Evolutionary conservation across 2,329 filamentous ascomycete species (phyloP).

Genomic region (Cercospora sesami): DNA sequence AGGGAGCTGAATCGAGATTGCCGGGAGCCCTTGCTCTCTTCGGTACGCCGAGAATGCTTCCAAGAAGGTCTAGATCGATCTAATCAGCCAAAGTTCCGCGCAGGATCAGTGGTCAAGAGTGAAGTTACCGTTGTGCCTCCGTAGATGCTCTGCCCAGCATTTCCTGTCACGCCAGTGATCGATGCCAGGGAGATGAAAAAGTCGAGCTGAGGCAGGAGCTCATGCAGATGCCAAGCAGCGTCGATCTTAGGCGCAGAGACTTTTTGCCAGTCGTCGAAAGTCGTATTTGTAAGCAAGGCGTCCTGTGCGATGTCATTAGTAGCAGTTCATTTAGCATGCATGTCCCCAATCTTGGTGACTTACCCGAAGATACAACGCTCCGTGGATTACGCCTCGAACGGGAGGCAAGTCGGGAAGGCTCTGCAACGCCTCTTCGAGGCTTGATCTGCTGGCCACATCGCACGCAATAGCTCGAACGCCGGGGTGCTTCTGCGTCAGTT

Average conservation of each 20-base stretch:
- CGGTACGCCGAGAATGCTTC: slow-evolving; percentile 41
- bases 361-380: neutral
- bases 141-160: slow-evolving; percentile 60
- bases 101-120: neutral
- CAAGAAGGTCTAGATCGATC: slow-evolving; percentile 15
- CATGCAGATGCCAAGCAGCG: slow-evolving; percentile 36
- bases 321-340: neutral
- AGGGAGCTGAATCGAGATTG: slow-evolving; percentile 55
- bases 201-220: slow-evolving; percentile 24
- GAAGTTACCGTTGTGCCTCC: slow-evolving; percentile 37
- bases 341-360: neutral
- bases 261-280: slow-evolving; percentile 12
- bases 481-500: neutral
- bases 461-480: neutral
- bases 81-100: neutral
- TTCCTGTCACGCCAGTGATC: slow-evolving; percentile 57
- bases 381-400: slow-evolving; percentile 8
- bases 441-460: neutral
- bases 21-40: slow-evolving; percentile 44
- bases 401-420: neutral
- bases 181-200: slow-evolving; percentile 45
- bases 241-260: slow-evolving; percentile 32
- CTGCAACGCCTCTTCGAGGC: neutral
- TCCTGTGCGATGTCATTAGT: slow-evolving; percentile 3
- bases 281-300: slow-evolving; percentile 9